phyloP scores from a whole-genome alignment of 495 filamentous ascomycete genomes.

The Neurospora tetrasperma region DNA sequence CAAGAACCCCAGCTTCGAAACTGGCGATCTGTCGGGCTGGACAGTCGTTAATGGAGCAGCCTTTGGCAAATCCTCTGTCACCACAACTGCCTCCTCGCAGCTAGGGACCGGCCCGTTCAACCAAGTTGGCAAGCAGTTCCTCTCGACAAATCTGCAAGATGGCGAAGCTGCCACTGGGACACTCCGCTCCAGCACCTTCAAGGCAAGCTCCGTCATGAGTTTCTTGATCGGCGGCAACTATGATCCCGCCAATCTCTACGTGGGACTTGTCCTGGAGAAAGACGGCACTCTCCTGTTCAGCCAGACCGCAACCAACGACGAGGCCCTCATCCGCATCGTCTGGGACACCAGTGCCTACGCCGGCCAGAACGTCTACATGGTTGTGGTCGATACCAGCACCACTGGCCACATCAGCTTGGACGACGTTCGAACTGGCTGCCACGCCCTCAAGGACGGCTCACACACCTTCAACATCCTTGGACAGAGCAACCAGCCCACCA shows the following conservation, averaged over 20 bases:
- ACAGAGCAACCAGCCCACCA: background rate
- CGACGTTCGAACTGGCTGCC: background rate
- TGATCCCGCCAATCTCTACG: background rate
- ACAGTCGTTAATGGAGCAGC: background rate
- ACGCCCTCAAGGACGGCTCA: background rate
- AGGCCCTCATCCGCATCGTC: background rate
- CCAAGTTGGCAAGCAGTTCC: background rate
- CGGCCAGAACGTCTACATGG: background rate
- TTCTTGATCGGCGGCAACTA: background rate
- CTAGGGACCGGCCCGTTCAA: no score
- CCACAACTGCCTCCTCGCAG: background rate
- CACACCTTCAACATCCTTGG: background rate
- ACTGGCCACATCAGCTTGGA: background rate
- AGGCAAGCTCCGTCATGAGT: background rate
- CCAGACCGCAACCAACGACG: background rate
- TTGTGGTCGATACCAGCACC: background rate
- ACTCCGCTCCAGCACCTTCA: background rate
- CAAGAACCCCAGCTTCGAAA: background rate
- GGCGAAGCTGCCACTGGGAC: background rate
- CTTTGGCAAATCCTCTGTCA: background rate
- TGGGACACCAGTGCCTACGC: background rate
- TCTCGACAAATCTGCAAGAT: background rate
- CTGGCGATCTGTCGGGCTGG: background rate
- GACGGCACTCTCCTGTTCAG: background rate
- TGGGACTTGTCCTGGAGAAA: background rate